phyloP scores from a whole-genome alignment of 148 eudicot species.

The Nepenthes mirabilis region DNA sequence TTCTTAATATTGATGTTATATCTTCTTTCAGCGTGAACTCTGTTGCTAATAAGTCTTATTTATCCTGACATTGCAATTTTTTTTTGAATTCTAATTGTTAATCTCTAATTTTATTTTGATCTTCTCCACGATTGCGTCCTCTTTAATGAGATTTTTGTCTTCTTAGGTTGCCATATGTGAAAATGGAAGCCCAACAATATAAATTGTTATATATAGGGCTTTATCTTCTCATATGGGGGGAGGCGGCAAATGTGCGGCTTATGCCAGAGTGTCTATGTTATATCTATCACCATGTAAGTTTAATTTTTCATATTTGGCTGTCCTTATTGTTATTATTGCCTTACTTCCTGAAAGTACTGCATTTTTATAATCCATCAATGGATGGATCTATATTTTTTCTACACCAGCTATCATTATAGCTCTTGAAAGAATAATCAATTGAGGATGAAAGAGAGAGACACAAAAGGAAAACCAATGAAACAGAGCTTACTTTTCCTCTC shows the following conservation, averaged over 20 bases:
- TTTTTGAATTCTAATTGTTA: no score
- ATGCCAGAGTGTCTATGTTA: conserved; percentile 98
- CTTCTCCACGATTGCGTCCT: background rate
- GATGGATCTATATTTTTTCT: no score
- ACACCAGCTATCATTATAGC: no score
- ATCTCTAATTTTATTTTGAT: background rate
- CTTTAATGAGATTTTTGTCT: conserved; percentile 13
- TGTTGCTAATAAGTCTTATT: no score
- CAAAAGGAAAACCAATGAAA: no score
- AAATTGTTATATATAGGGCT: conserved; percentile 76
- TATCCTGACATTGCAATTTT: no score
- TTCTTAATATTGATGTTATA: no score
- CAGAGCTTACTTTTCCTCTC: no score
- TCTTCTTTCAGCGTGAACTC: no score
- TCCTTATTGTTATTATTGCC: background rate
- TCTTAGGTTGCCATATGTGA: conserved; percentile 80
- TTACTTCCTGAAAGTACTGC: background rate
- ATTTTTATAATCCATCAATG: background rate
- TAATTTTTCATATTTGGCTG: background rate
- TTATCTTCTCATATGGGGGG: conserved; percentile 98
- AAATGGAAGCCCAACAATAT: conserved; percentile 90
- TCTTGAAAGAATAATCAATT: no score
- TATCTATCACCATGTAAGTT: conserved; percentile 95
- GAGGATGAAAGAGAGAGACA: no score
- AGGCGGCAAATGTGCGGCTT: conserved; percentile 87